Conservation (phyloP, 768 basidiomycete genomes). For the Scleroderma bovista region DNA sequence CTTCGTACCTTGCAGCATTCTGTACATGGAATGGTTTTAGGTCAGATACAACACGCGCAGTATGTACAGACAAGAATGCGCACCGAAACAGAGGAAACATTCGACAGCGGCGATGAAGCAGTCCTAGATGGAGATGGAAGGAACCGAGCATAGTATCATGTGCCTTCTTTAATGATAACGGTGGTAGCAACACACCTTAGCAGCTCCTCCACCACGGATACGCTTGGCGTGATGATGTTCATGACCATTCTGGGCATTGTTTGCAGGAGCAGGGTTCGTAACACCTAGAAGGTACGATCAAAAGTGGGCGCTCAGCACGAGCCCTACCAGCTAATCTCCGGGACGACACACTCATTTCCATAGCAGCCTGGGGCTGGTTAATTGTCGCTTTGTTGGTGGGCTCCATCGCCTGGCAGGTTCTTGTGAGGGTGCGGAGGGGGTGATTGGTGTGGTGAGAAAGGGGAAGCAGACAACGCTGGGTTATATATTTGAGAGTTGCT, state of each 20-base stretch:
- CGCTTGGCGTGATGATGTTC: constrained; percentile 44
- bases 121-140: constrained; percentile 41
- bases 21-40: constrained; percentile 18
- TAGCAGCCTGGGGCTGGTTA: constrained; percentile 53
- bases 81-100: constrained; percentile 73
- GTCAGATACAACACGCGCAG: no score
- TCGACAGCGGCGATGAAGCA: constrained; percentile 57
- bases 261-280: constrained; percentile 39
- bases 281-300: constrained; percentile 30
- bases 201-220: constrained; percentile 68
- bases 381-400: constrained; percentile 31
- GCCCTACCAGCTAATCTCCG: not conserved
- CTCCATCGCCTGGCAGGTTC: constrained; percentile 24
- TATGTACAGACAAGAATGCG: constrained; percentile 16
- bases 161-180: not conserved
- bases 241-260: constrained; percentile 34
- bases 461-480: no score
- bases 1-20: constrained; percentile 63
- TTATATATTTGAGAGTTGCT: no score
- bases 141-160: no score
- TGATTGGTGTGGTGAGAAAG: no score
- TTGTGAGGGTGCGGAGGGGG: constrained; percentile 15
- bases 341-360: constrained; percentile 54
- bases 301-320: not conserved
- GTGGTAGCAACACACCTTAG: constrained; percentile 37